Base-by-base conservation (phyloP, 73 alveolate genomes). In the Paramecium sexaurelia region DNA sequence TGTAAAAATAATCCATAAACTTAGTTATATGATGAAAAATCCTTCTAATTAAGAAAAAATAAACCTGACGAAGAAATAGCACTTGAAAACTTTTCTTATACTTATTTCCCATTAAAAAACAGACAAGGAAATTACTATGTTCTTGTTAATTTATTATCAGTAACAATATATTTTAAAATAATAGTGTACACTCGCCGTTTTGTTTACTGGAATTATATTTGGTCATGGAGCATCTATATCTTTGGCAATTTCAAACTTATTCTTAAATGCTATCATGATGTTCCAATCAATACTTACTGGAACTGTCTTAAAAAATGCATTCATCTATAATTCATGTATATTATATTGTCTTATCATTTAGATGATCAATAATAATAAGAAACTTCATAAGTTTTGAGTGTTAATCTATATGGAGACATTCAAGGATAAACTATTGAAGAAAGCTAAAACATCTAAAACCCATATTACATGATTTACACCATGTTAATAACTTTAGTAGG, bases 151-250 rank as follows among this genome's bases (percentile, higher is more conserved):
- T 15, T 78, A 37, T 32, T 37, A 41, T 40, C 73, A 10, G 90
- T 78, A 78, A n/a, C 7, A n/a, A n/a, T 17, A 1, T 7, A 22
- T 13, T 9, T 13, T n/a, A 40, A 0, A 32, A 11, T 26, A 78
- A 13, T 78, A 78, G 90, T 78, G 90, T 78, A 29, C 71, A n/a
- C n/a, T 45, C 2, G 90, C 75, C 1, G 90, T 78, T 24, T 24
- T 78, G 8, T 37, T 78, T 26, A 78, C 90, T 29, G 90, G 90
- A 20, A 43, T 78, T 7, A 37, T 78, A 13, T 78, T 78, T 78
- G 71, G 90, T 41, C 90, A 78, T 40, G 73, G 75, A 78, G 90
- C 90, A 1, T 20, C 41, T 39, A 78, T 78, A 20, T 20, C 90
- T 8, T 40, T 78, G 26, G 43, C 61, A 11, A 78, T 78, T 41